Evolutionary conservation across 345 rosid genomes (phyloP), one percentile per base, ranked within the genome.

Genomic region (Syzygium oleosum): DNA sequence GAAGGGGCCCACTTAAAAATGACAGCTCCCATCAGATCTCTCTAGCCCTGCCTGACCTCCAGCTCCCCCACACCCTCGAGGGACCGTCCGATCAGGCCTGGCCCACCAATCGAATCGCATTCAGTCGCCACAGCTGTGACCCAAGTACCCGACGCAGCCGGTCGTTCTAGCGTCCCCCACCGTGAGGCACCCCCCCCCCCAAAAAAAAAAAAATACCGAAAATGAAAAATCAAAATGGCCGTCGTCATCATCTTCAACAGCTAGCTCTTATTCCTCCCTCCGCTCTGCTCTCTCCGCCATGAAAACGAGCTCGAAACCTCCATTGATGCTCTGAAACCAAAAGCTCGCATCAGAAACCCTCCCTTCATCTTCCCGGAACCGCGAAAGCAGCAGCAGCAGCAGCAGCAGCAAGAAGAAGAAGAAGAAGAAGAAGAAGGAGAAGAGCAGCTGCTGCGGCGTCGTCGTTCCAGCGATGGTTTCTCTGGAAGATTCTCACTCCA

Each of bases 401-500:
- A 3, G 41, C 41, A 3, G 41, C 41, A 38, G 38, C 6, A 27
- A 49, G 51, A 49, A 49, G 8, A 6, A 49, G 51, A 7, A 49
- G 12, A 10, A 51, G 52, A 51, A 51, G 52, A 12, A 27, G 65
- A 27, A 59, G 65, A 5, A 59, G 46, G 1, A 43, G 46, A 43
- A 43, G 46, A 43, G 46, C 46, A 43, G 46, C 46, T 5, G 46
- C 46, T 1, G 46, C 46, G 6, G 46, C 46, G 27, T 22, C 46
- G 27, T 22, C 27, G 25, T 43, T 22, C 49, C 49, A 38, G 83
- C 79, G 80, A 88, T 97, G 99, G 98, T 97, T 85, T 96, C 96
- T 3, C 86, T 97, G 4, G 93, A 95, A 86, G 98, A 95, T 86
- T 92, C 99, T 17, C 94, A 86, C 25, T 92, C 95, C 29, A 88